These are phyloP conservation scores for Brassica incana DNA, from an alignment of 345 rosid species.

Conservation along the genomic window DNA sequence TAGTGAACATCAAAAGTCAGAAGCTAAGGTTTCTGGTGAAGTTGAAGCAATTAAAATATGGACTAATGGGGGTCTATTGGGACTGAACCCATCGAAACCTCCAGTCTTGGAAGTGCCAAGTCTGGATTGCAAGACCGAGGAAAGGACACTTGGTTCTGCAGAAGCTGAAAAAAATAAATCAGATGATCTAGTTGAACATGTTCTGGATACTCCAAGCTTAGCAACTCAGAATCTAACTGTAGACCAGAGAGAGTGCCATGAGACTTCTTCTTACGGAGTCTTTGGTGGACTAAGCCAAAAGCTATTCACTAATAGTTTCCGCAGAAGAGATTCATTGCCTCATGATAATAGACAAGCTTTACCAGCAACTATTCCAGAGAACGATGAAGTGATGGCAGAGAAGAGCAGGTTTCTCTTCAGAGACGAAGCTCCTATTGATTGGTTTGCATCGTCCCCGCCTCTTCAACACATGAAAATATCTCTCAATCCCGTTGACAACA, in stretches of 20 bases:
- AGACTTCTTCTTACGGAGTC: slow-evolving; percentile 44
- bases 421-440: slow-evolving; percentile 44
- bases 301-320: slow-evolving; percentile 61
- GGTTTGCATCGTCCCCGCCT: slow-evolving; percentile 78
- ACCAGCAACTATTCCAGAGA: slow-evolving; percentile 39
- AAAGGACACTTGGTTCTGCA: background rate
- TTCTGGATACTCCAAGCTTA: slow-evolving; percentile 41
- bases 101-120: slow-evolving; percentile 43
- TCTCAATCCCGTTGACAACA: slow-evolving; percentile 61
- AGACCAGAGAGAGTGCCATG: slow-evolving; percentile 29
- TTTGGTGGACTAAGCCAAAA: slow-evolving; percentile 72
- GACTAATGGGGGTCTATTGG: slow-evolving; percentile 93
- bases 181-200: slow-evolving; percentile 17
- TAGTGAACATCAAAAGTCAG: slow-evolving; percentile 13
- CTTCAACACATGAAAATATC: slow-evolving; percentile 89
- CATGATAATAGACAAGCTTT: slow-evolving; percentile 47
- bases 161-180: slow-evolving; percentile 22
- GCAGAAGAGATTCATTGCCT: slow-evolving; percentile 49
- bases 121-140: background rate
- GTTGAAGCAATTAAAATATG: slow-evolving; percentile 58
- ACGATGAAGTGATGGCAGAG: slow-evolving; percentile 37
- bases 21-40: slow-evolving; percentile 39
- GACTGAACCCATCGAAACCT: slow-evolving; percentile 91
- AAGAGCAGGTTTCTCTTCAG: slow-evolving; percentile 40
- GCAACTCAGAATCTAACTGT: slow-evolving; percentile 27